phyloP scores from a whole-genome alignment of 2,329 filamentous ascomycete genomes.

The Albifimbria verrucaria region DNA sequence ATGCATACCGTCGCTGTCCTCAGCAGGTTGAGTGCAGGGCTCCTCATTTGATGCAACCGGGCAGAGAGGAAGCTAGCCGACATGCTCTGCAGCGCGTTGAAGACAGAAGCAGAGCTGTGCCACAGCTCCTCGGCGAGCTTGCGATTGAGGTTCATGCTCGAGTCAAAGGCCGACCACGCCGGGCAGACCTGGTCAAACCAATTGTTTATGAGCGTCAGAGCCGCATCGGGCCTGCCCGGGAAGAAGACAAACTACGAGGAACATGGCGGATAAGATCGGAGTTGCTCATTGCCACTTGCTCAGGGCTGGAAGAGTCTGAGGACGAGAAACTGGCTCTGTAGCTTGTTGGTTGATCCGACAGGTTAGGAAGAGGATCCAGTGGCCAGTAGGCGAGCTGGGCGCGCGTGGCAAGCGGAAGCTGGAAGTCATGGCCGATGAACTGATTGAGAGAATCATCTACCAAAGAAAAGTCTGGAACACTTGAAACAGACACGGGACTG shows the following conservation, averaged over 20 bases:
- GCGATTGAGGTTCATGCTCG: conserved; percentile 33
- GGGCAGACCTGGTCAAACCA: conserved; percentile 40
- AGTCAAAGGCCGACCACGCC: conserved; percentile 39
- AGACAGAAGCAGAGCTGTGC: conserved; percentile 32
- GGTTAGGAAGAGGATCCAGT: neutral
- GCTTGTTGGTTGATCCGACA: conserved; percentile 13
- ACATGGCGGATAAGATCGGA: no score
- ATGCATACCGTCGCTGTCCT: conserved; percentile 29
- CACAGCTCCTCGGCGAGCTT: conserved; percentile 33
- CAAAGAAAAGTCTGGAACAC: neutral
- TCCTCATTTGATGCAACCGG: conserved; percentile 31
- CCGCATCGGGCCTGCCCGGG: conserved; percentile 52
- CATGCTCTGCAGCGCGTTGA: conserved; percentile 37
- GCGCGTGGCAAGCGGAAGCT: conserved; percentile 2
- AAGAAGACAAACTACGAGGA: no score
- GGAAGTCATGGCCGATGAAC: neutral
- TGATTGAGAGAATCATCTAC: neutral
- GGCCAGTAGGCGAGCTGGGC: conserved; percentile 5
- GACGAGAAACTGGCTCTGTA: no score
- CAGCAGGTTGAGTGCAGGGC: conserved; percentile 29
- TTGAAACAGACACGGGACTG: neutral
- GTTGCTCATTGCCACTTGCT: no score
- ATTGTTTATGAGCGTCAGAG: conserved; percentile 24
- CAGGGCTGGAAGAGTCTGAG: no score
- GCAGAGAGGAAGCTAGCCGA: conserved; percentile 33